These are phyloP conservation scores for Nicotiana rustica DNA, from an alignment of 305 asterid species.

Conservation along the genomic window DNA sequence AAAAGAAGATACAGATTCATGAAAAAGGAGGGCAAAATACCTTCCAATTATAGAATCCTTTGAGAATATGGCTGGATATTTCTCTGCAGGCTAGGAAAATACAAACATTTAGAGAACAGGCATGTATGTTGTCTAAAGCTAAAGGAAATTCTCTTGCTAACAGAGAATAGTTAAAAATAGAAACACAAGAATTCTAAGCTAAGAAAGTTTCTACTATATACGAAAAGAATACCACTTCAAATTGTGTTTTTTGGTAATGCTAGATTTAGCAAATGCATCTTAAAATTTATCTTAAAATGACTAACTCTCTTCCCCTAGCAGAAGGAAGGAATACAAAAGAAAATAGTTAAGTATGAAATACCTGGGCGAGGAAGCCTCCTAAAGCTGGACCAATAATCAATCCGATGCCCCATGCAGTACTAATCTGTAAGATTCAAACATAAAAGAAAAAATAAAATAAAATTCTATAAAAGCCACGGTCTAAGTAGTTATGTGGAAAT, in stretches of 20 bases:
- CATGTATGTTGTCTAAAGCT: neutral
- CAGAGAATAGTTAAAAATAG: neutral
- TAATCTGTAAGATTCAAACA: slow-evolving; percentile 35
- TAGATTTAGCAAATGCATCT: neutral
- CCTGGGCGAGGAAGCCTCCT: slow-evolving; percentile 44
- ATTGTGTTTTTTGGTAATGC: neutral
- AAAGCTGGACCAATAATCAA: slow-evolving; percentile 42
- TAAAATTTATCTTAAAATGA: neutral
- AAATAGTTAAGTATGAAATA: neutral
- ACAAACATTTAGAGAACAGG: slow-evolving; percentile 29
- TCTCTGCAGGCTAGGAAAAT: slow-evolving; percentile 86
- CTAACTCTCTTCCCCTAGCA: neutral
- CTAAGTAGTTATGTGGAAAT: slow-evolving; percentile 3
- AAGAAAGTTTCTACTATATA: neutral
- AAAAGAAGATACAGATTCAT: slow-evolving; percentile 26
- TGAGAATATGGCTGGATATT: slow-evolving; percentile 77
- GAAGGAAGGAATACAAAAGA: neutral
- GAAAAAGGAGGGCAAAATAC: slow-evolving; percentile 44
- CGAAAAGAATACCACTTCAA: neutral
- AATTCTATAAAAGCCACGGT: neutral
- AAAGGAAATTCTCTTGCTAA: neutral
- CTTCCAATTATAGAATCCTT: slow-evolving; percentile 76
- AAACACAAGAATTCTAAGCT: neutral
- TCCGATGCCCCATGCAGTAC: slow-evolving; percentile 42
- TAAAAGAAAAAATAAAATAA: neutral